Base-by-base conservation (phyloP, 129 eudicot species). In the Artemisia annua region DNA sequence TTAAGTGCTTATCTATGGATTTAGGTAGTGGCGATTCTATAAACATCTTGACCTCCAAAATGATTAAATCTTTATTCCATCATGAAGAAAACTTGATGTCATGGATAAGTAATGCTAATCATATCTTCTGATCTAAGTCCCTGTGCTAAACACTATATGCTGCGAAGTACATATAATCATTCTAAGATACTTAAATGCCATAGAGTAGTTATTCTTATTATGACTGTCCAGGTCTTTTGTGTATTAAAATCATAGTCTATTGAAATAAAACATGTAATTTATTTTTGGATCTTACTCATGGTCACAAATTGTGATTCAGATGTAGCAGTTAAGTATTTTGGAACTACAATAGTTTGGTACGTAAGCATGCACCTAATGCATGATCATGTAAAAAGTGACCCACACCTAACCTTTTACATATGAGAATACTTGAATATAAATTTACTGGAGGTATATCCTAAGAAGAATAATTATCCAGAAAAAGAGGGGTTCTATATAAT, bases 371-470 rank as follows among this genome's bases (percentile, higher is more conserved):
- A 30, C 16, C 39, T 32, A 63, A 50, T 16, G 53, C 59, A 49
- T 22, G 13, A 74, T 50, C 58, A 73, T 53, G 26, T 60, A 14
- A 44, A 72, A 59, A 48, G 68, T 72, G 58, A 46, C 30, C 49
- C 32, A n/a, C 32, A 48, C 69, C 26, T 44, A 43, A 44, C 28
- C 44, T 48, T n/a, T 50, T 50, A 28, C 26, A 20, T 70, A 48
- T 48, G 54, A 57, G 46, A 26, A 63, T 70, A 60, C 71, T n/a
- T n/a, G n/a, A n/a, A n/a, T n/a, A n/a, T n/a, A n/a, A n/a, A n/a
- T n/a, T n/a, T n/a, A n/a, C n/a, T n/a, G n/a, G n/a, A n/a, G n/a
- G n/a, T n/a, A n/a, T n/a, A n/a, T n/a, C n/a, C 66, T 65, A 52
- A 24, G 28, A 59, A 52, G 26, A 69, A 55, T 24, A 30, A 3